A percentile compares a stretch with the other conserved stretches of the same genome.
These are phyloP conservation scores for Schoenoplectus tabernaemontani DNA, from an alignment of 202 grass and related monocot species.

Conservation along the genomic window DNA sequence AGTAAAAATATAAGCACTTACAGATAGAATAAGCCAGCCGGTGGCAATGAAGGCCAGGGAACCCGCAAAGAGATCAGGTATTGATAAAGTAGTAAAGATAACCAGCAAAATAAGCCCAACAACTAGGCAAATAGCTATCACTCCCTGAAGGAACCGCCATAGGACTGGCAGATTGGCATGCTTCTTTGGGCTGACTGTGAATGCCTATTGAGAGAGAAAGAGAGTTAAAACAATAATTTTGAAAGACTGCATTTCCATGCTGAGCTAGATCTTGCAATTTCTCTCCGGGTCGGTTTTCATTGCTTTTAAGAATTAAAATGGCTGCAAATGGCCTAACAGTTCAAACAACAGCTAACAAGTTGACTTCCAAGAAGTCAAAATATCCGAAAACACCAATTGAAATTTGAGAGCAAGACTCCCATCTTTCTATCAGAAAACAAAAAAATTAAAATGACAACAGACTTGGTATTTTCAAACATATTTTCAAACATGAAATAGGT, in stretches of 20 bases:
- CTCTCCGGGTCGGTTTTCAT: neutral
- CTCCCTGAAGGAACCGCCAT: slow-evolving; percentile 70
- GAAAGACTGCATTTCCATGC: neutral
- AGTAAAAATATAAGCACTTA: slow-evolving; percentile 36
- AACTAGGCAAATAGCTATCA: slow-evolving; percentile 61
- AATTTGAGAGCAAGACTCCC: no score
- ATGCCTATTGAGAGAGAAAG: slow-evolving; percentile 34
- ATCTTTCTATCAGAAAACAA: no score
- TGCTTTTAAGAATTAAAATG: neutral
- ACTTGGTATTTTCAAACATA: no score
- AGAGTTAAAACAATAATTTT: slow-evolving; percentile 19
- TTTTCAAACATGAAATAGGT: neutral
- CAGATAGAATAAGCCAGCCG: slow-evolving; percentile 71
- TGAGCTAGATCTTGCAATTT: neutral
- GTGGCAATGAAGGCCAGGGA: slow-evolving; percentile 83
- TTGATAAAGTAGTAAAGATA: slow-evolving; percentile 49
- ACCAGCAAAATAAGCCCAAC: slow-evolving; percentile 55
- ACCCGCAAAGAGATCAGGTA: slow-evolving; percentile 87
- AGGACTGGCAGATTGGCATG: slow-evolving; percentile 46
- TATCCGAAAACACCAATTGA: no score
- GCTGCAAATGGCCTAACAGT: neutral
- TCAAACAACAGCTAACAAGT: no score
- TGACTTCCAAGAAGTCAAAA: no score
- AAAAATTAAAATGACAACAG: no score
- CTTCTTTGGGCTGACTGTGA: slow-evolving; percentile 70